Base-by-base conservation (phyloP, 208 protist genomes). In the Crithidia bombi region DNA sequence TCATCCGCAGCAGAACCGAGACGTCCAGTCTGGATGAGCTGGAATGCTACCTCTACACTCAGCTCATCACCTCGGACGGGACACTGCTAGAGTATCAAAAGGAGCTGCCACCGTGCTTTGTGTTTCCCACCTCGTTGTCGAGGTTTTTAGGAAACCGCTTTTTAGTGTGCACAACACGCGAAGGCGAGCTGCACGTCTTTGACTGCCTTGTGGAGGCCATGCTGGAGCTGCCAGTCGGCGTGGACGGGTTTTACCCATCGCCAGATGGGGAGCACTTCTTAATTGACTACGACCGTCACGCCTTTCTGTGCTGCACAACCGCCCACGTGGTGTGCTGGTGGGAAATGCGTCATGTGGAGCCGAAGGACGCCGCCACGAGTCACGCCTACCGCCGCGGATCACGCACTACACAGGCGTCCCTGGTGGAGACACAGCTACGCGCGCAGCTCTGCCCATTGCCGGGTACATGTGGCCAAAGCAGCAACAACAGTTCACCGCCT, bases 191-290 rank as follows among this genome's bases (percentile, higher is more conserved):
- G n/a, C 44, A 83, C 36, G 75, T 87, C 14, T 90, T 89, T 66
- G 84, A 90, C 65, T 87, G 73, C 59, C 47, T 68, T 4, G 44
- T 78, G 25, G 82, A 86, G 54, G 46, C 72, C 17, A 74, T 75
- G 57, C 52, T 93, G 19, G 73, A 85, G 57, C 36, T 89, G 64
- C 84, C 87, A 11, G 65, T 76, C 25, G 82, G 78, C 44, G 78
- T 71, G 25, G 82, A 90, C 50, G 75, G 73, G 15, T 90, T 90
- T 69, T 77, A 85, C 75, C 78, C 84, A 1, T 93, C 84, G 5
- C 70, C 73, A 3, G 62, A 71, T 65, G 83, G 82, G 32, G 59
- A 67, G 17, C 63, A 70, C 50, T 83, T 82, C 41, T 46, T 83
- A 15, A 68, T 89, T 55, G 78, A 90, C 55, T 69, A 81, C 58